Evolutionary conservation across 179 eudicot genomes (phyloP), one percentile per base, ranked within the genome.

Genomic region (Amaranthus tricolor): DNA sequence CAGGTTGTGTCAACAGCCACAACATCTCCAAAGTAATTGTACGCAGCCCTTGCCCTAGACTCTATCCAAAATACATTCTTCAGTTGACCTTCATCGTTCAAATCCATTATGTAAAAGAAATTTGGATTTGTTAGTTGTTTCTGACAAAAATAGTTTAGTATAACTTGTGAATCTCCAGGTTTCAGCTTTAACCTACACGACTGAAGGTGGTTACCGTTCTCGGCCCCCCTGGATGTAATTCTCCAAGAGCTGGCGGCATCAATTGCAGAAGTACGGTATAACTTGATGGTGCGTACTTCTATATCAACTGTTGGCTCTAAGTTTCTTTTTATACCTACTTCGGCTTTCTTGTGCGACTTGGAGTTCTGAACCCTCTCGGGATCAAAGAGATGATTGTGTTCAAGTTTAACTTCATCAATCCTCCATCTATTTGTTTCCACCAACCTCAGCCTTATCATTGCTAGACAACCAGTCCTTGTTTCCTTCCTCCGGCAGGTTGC

Each of bases 41-140:
- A 91, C 13, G 89, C 87, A 79, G 93, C 89, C 80, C 90, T 86
- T 13, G 94, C 84, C 78, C 87, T 84, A 17, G 94, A 81, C 79
- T 88, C 94, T 12, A 89, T 72, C 97, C 97, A 91, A 66, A 91
- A 89, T 48, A 89, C 86, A 79, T 89, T 88, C 83, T 85, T 88
- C 40, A 86, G 48, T 66, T 76, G 81, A 16, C 89, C 90, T 73
- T 86, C 90, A 65, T 91, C 94, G 62, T 82, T 86, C 61, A 91
- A 67, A 82, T 89, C 91, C 84, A 85, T 85, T 62, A 87, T 63
- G 74, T 91, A 86, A 77, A 89, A 85, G 81, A 88, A 91, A 61
- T 85, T 88, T 7, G 94, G 94, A 79, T 82, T 83, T 19, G 77
- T 81, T 12, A 89, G 84, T 74, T 89, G 94, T 62, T 66, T 74